Conservation (phyloP, 352 stramenopile genomes). For the Pythium inflatum region DNA sequence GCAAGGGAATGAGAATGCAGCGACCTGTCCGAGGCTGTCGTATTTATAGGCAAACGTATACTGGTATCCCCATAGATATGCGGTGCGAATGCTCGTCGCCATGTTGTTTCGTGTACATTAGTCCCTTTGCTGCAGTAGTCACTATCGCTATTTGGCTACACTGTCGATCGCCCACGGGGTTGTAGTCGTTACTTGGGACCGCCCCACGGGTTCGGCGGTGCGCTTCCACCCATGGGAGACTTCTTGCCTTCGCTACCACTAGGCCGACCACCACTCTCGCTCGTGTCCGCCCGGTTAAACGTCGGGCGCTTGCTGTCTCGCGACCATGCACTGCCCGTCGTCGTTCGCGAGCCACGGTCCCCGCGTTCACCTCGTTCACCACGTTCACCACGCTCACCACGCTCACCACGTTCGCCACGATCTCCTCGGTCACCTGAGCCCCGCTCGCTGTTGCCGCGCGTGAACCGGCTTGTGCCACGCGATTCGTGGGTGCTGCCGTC, state of each 20-base stretch:
- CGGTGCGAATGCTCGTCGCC: too few species aligned
- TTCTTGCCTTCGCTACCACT: constrained; percentile 37
- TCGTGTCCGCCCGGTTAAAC: constrained; percentile 36
- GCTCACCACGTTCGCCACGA: constrained; percentile 27
- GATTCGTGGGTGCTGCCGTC: constrained; percentile 15
- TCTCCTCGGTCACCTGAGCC: constrained; percentile 23
- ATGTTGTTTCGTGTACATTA: not conserved
- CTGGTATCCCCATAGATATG: too few species aligned
- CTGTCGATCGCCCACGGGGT: not conserved
- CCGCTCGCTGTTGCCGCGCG: constrained; percentile 27
- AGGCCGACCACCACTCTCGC: constrained; percentile 37
- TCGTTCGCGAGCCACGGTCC: constrained; percentile 37
- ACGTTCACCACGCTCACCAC: constrained; percentile 19
- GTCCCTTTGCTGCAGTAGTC: not conserved
- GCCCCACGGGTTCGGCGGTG: constrained; percentile 44
- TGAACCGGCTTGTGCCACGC: constrained; percentile 47
- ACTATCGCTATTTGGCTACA: constrained; percentile 23
- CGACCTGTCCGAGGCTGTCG: too few species aligned
- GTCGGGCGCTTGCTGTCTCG: constrained; percentile 64
- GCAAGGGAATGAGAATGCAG: too few species aligned
- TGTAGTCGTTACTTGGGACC: constrained; percentile 34
- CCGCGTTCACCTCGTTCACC: constrained; percentile 14
- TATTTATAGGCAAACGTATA: too few species aligned
- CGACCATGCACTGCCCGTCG: constrained; percentile 46
- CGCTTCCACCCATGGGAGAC: constrained; percentile 10